Percentiles rank a stretch among this genome's conserved stretches.
These are phyloP conservation scores for Paramecium octaurelia DNA, from an alignment of 73 alveolate genomes.

Conservation along the genomic window DNA sequence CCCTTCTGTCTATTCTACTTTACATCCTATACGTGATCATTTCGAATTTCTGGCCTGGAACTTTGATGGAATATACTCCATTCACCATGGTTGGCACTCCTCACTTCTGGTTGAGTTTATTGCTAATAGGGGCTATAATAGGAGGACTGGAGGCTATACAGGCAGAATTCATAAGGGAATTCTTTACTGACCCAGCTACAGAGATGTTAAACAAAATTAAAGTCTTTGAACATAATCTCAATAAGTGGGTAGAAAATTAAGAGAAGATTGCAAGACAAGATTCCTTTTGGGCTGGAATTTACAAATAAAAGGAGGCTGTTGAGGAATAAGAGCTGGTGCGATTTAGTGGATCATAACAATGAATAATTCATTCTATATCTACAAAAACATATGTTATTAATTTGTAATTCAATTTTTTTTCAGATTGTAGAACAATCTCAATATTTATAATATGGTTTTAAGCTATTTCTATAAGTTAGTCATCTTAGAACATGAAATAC, in stretches of 20 bases:
- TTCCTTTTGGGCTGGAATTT: slow-evolving; percentile 16
- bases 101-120: slow-evolving; percentile 5
- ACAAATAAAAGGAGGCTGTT: not conserved
- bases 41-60: slow-evolving; percentile 29
- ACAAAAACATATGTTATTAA: not conserved
- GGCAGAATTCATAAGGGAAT: not conserved
- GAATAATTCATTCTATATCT: not conserved
- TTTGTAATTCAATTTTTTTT: not conserved
- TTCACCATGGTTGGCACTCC: slow-evolving; percentile 23
- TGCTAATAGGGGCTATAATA: not conserved
- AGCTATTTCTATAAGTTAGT: too few relatives aligned
- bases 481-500: too few relatives aligned
- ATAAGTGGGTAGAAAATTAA: not conserved
- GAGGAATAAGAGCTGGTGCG: not conserved
- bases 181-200: not conserved
- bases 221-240: not conserved
- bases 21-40: slow-evolving; percentile 45
- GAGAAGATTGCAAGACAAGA: not conserved
- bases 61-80: slow-evolving; percentile 48
- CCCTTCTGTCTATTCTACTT: not conserved
- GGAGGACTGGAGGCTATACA: not conserved
- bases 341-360: not conserved
- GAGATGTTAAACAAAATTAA: not conserved
- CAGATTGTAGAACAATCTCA: too few relatives aligned
- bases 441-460: too few relatives aligned